These are phyloP conservation scores for Lactifluus piperatus DNA, from an alignment of 768 basidiomycete species.

Conservation along the genomic window DNA sequence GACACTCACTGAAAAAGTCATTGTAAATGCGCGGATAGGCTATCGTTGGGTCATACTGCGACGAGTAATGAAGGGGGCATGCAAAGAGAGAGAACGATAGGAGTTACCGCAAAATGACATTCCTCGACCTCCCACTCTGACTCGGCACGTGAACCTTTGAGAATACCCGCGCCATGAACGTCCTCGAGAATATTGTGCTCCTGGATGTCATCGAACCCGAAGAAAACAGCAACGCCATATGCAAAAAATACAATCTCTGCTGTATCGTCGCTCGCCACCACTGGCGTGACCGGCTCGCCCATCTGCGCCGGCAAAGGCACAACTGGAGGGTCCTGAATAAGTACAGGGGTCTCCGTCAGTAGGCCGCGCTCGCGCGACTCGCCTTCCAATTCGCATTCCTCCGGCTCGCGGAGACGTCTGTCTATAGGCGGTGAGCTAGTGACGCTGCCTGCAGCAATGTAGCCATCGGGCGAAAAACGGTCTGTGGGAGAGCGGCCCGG, in stretches of 20 bases:
- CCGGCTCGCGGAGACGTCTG: slow-evolving; percentile 6
- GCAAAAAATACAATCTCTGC: slow-evolving; percentile 76
- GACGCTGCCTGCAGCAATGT: slow-evolving; percentile 36
- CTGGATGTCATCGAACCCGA: slow-evolving; percentile 71
- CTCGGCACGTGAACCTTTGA: slow-evolving; percentile 52
- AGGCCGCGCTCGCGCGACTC: slow-evolving; percentile 9
- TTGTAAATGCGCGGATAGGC: slow-evolving; percentile 90
- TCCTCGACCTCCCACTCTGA: slow-evolving; percentile 89
- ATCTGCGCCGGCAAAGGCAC: neutral
- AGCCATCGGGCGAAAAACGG: slow-evolving; percentile 37
- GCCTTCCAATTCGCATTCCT: slow-evolving; percentile 7
- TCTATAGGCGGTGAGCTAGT: slow-evolving; percentile 18
- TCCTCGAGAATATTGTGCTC: slow-evolving; percentile 84
- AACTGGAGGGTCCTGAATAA: neutral
- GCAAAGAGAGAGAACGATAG: neutral
- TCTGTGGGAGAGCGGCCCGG: slow-evolving; percentile 24
- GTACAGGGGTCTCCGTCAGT: neutral
- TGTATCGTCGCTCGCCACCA: slow-evolving; percentile 37
- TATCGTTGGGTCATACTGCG: slow-evolving; percentile 74
- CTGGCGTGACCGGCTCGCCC: slow-evolving; percentile 2
- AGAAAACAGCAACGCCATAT: slow-evolving; percentile 90
- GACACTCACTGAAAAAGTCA: slow-evolving; percentile 81
- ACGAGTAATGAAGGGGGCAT: neutral
- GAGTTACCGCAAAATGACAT: slow-evolving; percentile 69
- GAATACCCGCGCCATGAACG: slow-evolving; percentile 57